phyloP scores from a whole-genome alignment of 2,329 filamentous ascomycete genomes.

The Cordyceps fumosorosea region DNA sequence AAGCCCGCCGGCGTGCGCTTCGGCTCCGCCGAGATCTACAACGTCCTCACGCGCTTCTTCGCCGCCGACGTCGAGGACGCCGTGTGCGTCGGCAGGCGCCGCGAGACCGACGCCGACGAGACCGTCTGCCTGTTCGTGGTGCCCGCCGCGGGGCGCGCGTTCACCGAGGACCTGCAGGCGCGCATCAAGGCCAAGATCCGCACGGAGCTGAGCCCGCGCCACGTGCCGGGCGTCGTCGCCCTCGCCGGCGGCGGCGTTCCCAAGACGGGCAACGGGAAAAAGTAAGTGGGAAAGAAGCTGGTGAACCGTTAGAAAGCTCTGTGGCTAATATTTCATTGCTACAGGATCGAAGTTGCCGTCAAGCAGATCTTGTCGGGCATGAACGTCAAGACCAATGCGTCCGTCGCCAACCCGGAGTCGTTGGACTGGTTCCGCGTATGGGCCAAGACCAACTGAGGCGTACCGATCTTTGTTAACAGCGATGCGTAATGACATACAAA shows the following conservation, averaged over 20 bases:
- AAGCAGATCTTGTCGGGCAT: conserved; percentile 92
- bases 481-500: too few species aligned
- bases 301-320: not conserved
- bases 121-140: conserved; percentile 85
- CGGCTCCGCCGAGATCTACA: conserved; percentile 93
- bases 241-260: conserved; percentile 77
- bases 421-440: conserved; percentile 83
- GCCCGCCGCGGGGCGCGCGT: conserved; percentile 52
- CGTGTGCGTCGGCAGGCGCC: conserved; percentile 75
- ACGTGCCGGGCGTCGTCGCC: conserved; percentile 80
- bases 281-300: conserved; percentile 47
- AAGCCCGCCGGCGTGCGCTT: conserved; percentile 91
- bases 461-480: not conserved
- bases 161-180: conserved; percentile 53
- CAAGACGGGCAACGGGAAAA: conserved; percentile 91
- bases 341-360: conserved; percentile 83
- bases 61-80: conserved; percentile 73
- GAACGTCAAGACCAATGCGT: conserved; percentile 81
- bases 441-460: conserved; percentile 49
- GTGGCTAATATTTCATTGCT: conserved; percentile 13
- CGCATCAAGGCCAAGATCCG: conserved; percentile 64
- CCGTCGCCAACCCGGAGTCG: conserved; percentile 86
- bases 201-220: conserved; percentile 75
- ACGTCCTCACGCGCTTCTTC: conserved; percentile 82
- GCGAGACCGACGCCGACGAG: conserved; percentile 68